phyloP scores from a whole-genome alignment of 2,329 filamentous ascomycete genomes.

The Ophiostoma quercus region DNA sequence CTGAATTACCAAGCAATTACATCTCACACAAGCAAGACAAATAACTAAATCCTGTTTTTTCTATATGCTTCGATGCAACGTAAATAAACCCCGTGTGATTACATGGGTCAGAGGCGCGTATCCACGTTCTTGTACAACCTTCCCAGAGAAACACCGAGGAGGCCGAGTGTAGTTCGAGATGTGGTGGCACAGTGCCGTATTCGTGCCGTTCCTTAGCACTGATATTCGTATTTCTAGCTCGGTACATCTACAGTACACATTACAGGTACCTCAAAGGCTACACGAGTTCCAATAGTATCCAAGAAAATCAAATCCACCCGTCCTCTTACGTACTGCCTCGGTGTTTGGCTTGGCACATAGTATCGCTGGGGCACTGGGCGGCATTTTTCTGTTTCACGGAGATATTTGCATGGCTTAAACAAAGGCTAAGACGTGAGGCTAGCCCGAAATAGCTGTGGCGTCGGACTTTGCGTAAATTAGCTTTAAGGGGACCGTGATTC shows the following conservation, averaged over 20 bases:
- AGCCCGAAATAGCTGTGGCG: not conserved
- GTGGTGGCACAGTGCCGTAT: not conserved
- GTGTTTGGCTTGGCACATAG: not conserved
- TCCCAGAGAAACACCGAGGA: not conserved
- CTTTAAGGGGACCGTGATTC: not conserved
- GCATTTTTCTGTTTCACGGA: not conserved
- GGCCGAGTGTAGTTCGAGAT: not conserved
- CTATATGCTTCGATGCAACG: not conserved
- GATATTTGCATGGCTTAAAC: constrained; percentile 3
- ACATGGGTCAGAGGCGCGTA: not conserved
- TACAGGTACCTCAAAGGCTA: not conserved
- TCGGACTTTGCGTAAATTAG: constrained; percentile 5
- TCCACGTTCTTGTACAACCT: not conserved
- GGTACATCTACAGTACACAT: too few species aligned
- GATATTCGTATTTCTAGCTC: not conserved
- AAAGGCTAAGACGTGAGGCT: not conserved
- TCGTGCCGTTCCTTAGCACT: not conserved
- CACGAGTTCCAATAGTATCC: not conserved
- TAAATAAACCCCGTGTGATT: not conserved
- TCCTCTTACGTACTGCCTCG: not conserved
- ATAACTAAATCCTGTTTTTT: not conserved
- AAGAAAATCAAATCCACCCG: not conserved
- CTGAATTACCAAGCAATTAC: not conserved
- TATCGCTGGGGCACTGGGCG: not conserved
- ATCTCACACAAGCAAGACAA: not conserved